A percentile compares a stretch with the other conserved stretches of the same genome.
Conservation (phyloP, 768 basidiomycete species). For the Suillus cothurnatus region DNA sequence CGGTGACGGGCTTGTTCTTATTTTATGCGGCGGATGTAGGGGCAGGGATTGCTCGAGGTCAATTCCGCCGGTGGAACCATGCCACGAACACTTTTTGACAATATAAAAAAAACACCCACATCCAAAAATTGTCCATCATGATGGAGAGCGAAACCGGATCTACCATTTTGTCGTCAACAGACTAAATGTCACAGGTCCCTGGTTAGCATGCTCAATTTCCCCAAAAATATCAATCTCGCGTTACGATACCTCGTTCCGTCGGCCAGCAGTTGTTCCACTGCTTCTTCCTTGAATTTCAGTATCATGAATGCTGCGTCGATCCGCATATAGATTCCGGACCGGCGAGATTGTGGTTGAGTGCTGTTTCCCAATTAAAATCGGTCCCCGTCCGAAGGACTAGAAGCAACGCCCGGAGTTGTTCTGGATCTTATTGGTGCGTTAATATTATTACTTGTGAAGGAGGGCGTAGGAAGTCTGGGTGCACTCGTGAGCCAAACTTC, state of each 20-base stretch:
- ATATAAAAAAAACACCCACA: not conserved
- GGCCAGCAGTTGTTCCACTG: not conserved
- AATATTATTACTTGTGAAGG: not conserved
- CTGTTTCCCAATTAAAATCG: not conserved
- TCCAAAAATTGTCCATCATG: not conserved
- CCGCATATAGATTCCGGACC: not conserved
- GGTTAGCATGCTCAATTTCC: not conserved
- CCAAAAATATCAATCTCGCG: not conserved
- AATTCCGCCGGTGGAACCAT: not conserved
- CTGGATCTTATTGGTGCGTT: not conserved
- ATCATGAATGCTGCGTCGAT: not conserved
- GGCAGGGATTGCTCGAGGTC: not conserved
- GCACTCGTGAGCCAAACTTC: not conserved
- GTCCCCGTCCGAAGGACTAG: not conserved
- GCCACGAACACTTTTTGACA: not conserved
- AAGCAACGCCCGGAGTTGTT: not conserved
- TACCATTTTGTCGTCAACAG: not conserved
- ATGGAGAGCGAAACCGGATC: not conserved
- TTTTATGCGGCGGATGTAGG: not conserved
- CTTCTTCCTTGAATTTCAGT: not conserved
- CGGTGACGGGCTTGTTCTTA: slow-evolving; percentile 1
- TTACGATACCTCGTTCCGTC: not conserved
- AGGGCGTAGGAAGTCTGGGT: not conserved
- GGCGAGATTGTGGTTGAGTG: not conserved
- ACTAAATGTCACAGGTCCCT: not conserved